These are phyloP conservation scores for Mucor irregularis DNA, from an alignment of 371 early-diverging fungal species.

Conservation along the genomic window DNA sequence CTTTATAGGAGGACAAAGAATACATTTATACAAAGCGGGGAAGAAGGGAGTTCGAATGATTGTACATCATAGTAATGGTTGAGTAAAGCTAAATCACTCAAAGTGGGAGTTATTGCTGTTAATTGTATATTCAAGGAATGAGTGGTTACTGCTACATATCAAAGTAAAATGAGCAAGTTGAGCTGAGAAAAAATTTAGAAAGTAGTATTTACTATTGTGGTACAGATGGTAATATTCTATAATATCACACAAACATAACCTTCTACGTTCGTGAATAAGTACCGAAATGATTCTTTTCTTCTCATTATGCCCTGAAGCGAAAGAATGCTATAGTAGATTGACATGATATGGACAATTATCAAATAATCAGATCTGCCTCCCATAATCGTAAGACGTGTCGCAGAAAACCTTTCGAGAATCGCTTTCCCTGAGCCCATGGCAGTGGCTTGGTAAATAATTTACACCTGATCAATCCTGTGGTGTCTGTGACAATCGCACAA, in stretches of 20 bases:
- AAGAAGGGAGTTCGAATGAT: conserved; percentile 66
- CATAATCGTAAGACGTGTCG: conserved; percentile 65
- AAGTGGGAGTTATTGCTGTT: conserved; percentile 87
- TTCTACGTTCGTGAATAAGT: conserved; percentile 63
- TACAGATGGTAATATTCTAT: conserved; percentile 47
- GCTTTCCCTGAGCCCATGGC: conserved; percentile 49
- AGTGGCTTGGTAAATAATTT: conserved; percentile 25
- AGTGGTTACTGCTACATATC: conserved; percentile 95
- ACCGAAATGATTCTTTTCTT: conserved; percentile 51
- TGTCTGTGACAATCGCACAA: conserved; percentile 56
- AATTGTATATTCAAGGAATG: conserved; percentile 80
- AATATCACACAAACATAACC: conserved; percentile 33
- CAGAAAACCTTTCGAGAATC: conserved; percentile 61
- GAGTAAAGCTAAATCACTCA: conserved; percentile 88
- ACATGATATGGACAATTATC: no score
- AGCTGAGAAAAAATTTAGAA: conserved; percentile 66
- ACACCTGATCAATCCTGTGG: conserved; percentile 47
- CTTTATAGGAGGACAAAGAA: conserved; percentile 60
- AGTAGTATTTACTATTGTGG: conserved; percentile 79
- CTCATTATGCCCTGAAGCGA: conserved; percentile 32
- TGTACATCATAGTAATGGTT: conserved; percentile 86
- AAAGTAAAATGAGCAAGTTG: conserved; percentile 88
- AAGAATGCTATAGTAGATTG: no score
- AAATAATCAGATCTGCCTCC: conserved; percentile 69
- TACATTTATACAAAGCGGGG: conserved; percentile 75